Conservation (phyloP, 1,284 basidiomycete species). For the Neolentinus lepideus region DNA sequence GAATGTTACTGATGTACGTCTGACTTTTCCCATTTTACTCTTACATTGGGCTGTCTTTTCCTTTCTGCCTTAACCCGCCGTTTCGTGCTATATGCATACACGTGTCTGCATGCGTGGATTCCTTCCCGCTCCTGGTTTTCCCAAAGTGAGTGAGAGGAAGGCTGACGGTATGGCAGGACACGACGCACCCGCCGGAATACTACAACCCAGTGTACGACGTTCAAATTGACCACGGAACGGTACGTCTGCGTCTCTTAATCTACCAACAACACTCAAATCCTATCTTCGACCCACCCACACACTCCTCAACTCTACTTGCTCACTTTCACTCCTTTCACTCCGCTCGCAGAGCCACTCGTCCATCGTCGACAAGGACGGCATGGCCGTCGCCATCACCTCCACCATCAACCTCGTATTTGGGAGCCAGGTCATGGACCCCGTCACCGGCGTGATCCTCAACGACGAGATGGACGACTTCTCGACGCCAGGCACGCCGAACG, state of each 20-base stretch:
- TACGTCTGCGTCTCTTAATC: slow-evolving; percentile 29
- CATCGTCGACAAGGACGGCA: slow-evolving; percentile 75
- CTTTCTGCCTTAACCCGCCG: no score
- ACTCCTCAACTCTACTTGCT: no score
- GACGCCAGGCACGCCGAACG: slow-evolving; percentile 72
- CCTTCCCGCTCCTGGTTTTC: no score
- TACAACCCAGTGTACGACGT: slow-evolving; percentile 82
- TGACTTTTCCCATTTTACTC: slow-evolving; percentile 4
- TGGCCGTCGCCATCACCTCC: slow-evolving; percentile 80
- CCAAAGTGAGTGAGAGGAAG: no score
- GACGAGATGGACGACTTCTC: slow-evolving; percentile 95
- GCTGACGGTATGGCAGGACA: slow-evolving; percentile 41
- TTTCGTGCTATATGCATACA: no score
- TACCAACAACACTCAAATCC: no score
- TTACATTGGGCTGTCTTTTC: slow-evolving; percentile 5
- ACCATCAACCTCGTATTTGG: slow-evolving; percentile 89
- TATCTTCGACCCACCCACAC: no score
- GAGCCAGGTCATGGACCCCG: slow-evolving; percentile 76
- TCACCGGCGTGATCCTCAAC: slow-evolving; percentile 85
- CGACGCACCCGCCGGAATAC: slow-evolving; percentile 74
- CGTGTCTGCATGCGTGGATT: no score
- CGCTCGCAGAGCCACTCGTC: slow-evolving; percentile 71
- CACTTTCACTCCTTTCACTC: background rate
- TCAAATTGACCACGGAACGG: slow-evolving; percentile 80
- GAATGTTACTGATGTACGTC: slow-evolving; percentile 76